Evolutionary conservation across 2,329 filamentous ascomycete genomes (phyloP).

Genomic region (Aspergillus niger): DNA sequence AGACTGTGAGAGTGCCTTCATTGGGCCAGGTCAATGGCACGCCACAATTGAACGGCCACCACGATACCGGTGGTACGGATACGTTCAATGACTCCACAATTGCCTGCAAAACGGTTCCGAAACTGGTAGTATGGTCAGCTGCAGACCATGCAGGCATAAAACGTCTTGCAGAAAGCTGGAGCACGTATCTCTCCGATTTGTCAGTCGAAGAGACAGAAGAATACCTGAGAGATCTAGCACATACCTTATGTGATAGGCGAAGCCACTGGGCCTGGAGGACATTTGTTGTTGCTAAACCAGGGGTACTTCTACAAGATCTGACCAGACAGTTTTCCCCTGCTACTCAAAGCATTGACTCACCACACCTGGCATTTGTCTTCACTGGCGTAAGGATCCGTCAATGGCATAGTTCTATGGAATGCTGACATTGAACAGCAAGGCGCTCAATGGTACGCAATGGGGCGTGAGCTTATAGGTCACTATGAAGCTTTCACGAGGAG

Average conservation of each 20-base stretch:
- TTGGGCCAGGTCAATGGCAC: background rate
- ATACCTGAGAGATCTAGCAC: conserved; percentile 1
- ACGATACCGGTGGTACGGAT: too few species aligned
- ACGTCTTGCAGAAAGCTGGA: conserved; percentile 8
- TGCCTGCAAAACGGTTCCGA: background rate
- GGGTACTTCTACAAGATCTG: background rate
- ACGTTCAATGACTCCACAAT: too few species aligned
- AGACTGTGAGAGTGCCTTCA: conserved; percentile 1
- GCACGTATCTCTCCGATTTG: background rate
- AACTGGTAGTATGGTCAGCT: conserved; percentile 14
- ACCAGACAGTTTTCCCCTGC: background rate
- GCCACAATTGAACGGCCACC: background rate
- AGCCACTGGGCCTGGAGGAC: conserved; percentile 1
- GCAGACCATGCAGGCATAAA: conserved; percentile 14
- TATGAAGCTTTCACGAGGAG: conserved; percentile 19
- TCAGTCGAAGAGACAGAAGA: background rate
- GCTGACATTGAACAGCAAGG: conserved; percentile 23
- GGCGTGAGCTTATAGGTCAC: conserved; percentile 20
- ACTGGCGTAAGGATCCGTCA: background rate
- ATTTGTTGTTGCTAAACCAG: background rate
- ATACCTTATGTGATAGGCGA: conserved; percentile 9
- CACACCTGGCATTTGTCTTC: background rate
- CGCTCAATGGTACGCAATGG: conserved; percentile 34
- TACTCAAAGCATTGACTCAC: background rate
- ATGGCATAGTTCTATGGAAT: background rate